Percentiles rank a stretch among this genome's conserved stretches.
Evolutionary conservation across 1,284 basidiomycete species (phyloP).

Genomic region (Cronartium ribicola): DNA sequence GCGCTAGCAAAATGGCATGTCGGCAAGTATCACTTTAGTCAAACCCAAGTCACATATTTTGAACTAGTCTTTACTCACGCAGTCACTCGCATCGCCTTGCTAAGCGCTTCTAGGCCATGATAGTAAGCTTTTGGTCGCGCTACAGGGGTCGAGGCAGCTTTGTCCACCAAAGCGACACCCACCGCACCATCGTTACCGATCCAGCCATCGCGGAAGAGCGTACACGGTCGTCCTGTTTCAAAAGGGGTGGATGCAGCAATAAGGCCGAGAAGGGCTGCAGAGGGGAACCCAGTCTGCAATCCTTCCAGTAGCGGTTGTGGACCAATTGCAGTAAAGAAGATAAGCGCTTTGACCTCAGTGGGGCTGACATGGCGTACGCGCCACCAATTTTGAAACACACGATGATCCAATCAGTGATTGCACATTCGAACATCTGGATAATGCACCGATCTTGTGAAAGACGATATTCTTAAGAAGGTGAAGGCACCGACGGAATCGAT

Average conservation of each 20-base stretch:
- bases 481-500: slow-evolving; percentile 30
- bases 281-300: slow-evolving; percentile 6
- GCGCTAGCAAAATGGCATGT: not conserved
- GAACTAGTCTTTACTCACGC: slow-evolving; percentile 3
- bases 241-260: slow-evolving; percentile 35
- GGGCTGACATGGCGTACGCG: not conserved
- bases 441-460: too few relatives aligned
- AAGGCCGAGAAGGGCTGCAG: slow-evolving; percentile 17
- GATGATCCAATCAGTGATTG: not conserved
- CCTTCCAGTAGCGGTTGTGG: slow-evolving; percentile 20
- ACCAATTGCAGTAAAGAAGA: slow-evolving; percentile 29
- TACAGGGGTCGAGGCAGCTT: not conserved
- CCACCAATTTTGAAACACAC: not conserved
- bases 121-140: slow-evolving; percentile 13
- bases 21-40: not conserved
- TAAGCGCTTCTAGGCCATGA: slow-evolving; percentile 1
- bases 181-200: slow-evolving; percentile 34
- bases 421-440: too few relatives aligned
- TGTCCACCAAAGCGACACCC: slow-evolving; percentile 20
- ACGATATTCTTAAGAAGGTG: not conserved
- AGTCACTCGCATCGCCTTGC: slow-evolving; percentile 20
- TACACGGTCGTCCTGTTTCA: slow-evolving; percentile 31
- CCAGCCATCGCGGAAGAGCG: slow-evolving; percentile 20
- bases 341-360: slow-evolving; percentile 14
- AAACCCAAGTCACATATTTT: not conserved